Percentiles rank a stretch among this genome's conserved stretches.
Evolutionary conservation across 371 early-diverging fungal species (phyloP).

Genomic region (Circinella minor): DNA sequence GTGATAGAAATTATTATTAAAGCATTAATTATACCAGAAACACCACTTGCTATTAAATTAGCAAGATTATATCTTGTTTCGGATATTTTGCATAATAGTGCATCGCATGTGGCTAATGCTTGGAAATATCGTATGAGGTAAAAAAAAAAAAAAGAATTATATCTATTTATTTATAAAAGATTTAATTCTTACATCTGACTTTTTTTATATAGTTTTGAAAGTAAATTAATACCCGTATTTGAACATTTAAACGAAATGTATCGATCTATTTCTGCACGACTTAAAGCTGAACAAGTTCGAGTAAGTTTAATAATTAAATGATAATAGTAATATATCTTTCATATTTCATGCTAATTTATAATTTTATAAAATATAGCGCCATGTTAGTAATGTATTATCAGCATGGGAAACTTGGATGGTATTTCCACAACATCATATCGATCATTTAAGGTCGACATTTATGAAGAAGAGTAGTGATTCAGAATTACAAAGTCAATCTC

Average conservation of each 20-base stretch:
- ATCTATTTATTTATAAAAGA: background rate
- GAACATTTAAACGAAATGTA: constrained; percentile 73
- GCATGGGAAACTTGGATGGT: constrained; percentile 93
- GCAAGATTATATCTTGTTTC: constrained; percentile 82
- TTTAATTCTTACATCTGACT: too few species aligned
- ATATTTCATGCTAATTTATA: background rate
- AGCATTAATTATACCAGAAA: constrained; percentile 62
- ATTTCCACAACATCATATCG: constrained; percentile 76
- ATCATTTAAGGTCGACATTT: constrained; percentile 52
- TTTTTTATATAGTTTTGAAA: constrained; percentile 60
- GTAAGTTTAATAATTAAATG: constrained; percentile 31
- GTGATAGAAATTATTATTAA: constrained; percentile 71
- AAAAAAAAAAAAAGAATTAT: background rate
- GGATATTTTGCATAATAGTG: constrained; percentile 88
- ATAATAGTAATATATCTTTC: background rate
- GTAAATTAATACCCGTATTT: constrained; percentile 68
- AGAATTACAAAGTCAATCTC: constrained; percentile 9
- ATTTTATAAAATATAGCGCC: constrained; percentile 38
- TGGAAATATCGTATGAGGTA: constrained; percentile 83
- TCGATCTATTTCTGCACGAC: constrained; percentile 67
- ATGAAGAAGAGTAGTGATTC: constrained; percentile 20
- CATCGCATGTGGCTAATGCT: constrained; percentile 79
- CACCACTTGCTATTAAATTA: constrained; percentile 70
- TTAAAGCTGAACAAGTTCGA: constrained; percentile 86
- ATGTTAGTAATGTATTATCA: constrained; percentile 65